phyloP scores from a whole-genome alignment of 2,329 filamentous ascomycete genomes.

The Neobulgaria alba region DNA sequence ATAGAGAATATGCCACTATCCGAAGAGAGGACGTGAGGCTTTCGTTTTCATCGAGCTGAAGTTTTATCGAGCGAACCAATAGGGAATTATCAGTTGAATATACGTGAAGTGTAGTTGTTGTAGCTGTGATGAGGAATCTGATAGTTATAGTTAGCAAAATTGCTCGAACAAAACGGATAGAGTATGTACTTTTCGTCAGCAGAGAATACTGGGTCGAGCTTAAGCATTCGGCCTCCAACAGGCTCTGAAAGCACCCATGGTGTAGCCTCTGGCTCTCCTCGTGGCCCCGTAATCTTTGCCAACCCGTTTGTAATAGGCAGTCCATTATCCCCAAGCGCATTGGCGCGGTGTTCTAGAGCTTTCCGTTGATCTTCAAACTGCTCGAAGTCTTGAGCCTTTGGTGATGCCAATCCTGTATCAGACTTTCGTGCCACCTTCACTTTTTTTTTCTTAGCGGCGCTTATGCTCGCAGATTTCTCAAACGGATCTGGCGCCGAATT shows the following conservation, averaged over 20 bases:
- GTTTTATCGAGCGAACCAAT: slow-evolving; percentile 61
- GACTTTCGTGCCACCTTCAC: background rate
- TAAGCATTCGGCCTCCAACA: slow-evolving; percentile 56
- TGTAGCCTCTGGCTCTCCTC: background rate
- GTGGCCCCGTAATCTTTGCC: slow-evolving; percentile 31
- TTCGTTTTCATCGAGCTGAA: slow-evolving; percentile 24
- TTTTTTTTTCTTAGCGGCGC: background rate
- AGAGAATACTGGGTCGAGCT: slow-evolving; percentile 56
- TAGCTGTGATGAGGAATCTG: slow-evolving; percentile 64
- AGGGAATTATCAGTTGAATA: slow-evolving; percentile 78
- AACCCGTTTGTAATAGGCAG: background rate
- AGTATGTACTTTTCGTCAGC: slow-evolving; percentile 49
- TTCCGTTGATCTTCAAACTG: background rate
- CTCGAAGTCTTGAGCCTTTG: background rate
- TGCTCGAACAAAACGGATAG: slow-evolving; percentile 6
- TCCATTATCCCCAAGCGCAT: slow-evolving; percentile 5
- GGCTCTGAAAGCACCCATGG: slow-evolving; percentile 54
- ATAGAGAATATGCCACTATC: slow-evolving; percentile 34
- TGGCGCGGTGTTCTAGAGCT: background rate
- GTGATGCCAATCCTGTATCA: background rate
- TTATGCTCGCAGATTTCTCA: slow-evolving; percentile 16
- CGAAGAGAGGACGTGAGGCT: slow-evolving; percentile 10
- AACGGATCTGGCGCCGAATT: slow-evolving; percentile 13
- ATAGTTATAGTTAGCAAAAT: slow-evolving; percentile 9
- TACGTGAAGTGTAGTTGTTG: slow-evolving; percentile 66